A percentile compares a stretch with the other conserved stretches of the same genome.
Evolutionary conservation across 2,329 filamentous ascomycete genomes (phyloP).

Genomic region (Lachnellula cervina): DNA sequence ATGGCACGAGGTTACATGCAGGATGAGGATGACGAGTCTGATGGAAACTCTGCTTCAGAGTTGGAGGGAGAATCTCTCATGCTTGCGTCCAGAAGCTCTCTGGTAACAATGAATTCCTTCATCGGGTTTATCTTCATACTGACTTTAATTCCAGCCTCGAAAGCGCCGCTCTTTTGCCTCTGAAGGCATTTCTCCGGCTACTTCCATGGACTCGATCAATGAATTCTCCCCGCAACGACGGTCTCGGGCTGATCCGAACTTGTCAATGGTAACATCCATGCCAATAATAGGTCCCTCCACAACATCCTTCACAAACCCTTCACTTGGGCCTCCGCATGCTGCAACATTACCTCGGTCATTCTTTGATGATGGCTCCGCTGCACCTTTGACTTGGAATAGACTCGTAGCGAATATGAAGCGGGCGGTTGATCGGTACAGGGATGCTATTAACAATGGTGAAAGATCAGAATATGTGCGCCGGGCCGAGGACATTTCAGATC

Average conservation of each 20-base stretch:
- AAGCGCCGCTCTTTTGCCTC: conserved; percentile 54
- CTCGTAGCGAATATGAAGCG: conserved; percentile 90
- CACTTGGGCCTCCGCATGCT: conserved; percentile 28
- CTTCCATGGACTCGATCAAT: conserved; percentile 87
- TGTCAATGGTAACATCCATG: conserved; percentile 46
- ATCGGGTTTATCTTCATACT: conserved; percentile 18
- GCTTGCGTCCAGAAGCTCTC: conserved; percentile 62
- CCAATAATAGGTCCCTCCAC: conserved; percentile 28
- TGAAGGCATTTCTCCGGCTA: conserved; percentile 75
- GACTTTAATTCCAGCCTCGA: conserved; percentile 42
- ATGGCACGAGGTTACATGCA: conserved; percentile 78
- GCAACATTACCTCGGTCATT: conserved; percentile 72
- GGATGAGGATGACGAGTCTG: conserved; percentile 88
- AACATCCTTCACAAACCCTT: conserved; percentile 55
- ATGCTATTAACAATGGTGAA: conserved; percentile 77
- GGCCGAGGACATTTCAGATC: conserved; percentile 98
- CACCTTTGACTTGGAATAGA: conserved; percentile 80
- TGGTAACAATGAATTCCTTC: conserved; percentile 47
- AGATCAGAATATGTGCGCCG: conserved; percentile 87
- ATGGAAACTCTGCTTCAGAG: conserved; percentile 77
- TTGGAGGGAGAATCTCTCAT: conserved; percentile 72
- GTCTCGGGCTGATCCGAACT: conserved; percentile 52
- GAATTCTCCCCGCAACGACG: conserved; percentile 57
- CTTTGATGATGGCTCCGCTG: conserved; percentile 80
- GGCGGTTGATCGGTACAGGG: conserved; percentile 83